Evolutionary conservation across 108 stramenopile species (phyloP).

Genomic region (Halocafeteria seosinensis): DNA sequence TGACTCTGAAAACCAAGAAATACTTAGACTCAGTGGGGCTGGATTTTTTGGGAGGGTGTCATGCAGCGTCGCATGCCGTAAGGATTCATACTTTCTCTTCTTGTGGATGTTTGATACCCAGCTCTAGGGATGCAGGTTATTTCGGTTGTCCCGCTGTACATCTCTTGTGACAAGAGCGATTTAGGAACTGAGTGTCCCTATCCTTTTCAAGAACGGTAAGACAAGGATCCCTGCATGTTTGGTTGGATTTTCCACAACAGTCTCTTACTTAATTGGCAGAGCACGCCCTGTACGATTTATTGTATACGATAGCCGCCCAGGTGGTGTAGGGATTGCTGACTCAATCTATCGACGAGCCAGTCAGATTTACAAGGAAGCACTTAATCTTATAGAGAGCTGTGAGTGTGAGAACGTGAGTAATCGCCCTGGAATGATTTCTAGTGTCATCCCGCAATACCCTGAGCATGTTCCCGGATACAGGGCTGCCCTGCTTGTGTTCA

Average conservation of each 20-base stretch:
- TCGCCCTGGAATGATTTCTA: too few species aligned
- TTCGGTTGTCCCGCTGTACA: constrained; percentile 67
- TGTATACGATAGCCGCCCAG: constrained; percentile 37
- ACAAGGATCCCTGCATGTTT: too few species aligned
- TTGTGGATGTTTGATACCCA: too few species aligned
- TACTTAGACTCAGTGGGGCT: constrained; percentile 1
- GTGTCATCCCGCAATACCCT: too few species aligned
- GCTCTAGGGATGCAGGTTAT: too few species aligned
- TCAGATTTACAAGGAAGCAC: neutral
- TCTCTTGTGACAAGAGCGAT: constrained; percentile 53
- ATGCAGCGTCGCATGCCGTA: constrained; percentile 72
- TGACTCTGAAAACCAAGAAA: constrained; percentile 21
- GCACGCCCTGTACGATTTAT: constrained; percentile 25
- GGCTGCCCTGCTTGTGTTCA: constrained; percentile 14
- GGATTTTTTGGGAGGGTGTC: constrained; percentile 48
- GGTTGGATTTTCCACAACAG: too few species aligned
- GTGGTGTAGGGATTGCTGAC: constrained; percentile 31
- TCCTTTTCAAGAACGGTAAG: constrained; percentile 12
- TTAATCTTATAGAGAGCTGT: neutral
- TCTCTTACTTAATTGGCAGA: too few species aligned
- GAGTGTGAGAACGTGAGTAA: too few species aligned
- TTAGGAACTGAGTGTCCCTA: constrained; percentile 28
- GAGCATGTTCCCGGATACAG: neutral
- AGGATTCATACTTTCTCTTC: too few species aligned
- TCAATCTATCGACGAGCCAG: constrained; percentile 14